Evolutionary conservation across 2,329 filamentous ascomycete species (phyloP), one percentile per base, ranked within the genome.

Genomic region (Diaporthe ampelina): DNA sequence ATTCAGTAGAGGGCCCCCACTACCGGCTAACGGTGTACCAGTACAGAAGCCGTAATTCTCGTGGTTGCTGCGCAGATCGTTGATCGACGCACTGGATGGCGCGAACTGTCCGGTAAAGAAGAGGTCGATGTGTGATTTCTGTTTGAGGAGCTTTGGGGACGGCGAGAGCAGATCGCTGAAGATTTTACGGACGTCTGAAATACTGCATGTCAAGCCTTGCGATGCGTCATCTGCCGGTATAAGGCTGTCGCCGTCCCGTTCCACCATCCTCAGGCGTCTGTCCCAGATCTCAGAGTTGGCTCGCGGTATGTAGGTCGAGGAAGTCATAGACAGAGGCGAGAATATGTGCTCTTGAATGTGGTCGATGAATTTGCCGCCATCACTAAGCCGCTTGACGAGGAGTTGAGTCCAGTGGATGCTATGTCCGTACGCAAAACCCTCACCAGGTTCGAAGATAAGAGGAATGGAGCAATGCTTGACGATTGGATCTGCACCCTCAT

Each of bases 401-500:
- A 48, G 17, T 9, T 63, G 59, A 13, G 59, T 63, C 40, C 59
- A 63, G 59, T 63, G 59, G 26, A 63, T 63, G 59, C 59, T 63
- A 11, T 48, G 24, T 15, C 59, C 40, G 24, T 63, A 63, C 11
- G 59, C 59, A n/a, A 63, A 63, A 26, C 59, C 40, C 24, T 45
- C 59, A 37, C 59, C 59, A 10, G 58, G 35, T 15, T 61, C 58
- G n/a, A 61, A 61, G 21, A 61, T 29, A 13, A 61, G 58, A 4
- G 58, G 58, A 7, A 61, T 61, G 3, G 35, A 61, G n/a, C 43
- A 61, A 43, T 61, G 35, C 15, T 61, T 61, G 58, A 61, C 58
- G 15, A 43, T 43, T 4, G 15, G n/a, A 10, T 61, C 37, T 61
- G 58, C 58, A 40, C 43, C 37, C 2, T 43, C 58, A 17, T 37